Evolutionary conservation across 352 stramenopile genomes (phyloP), one percentile per base, ranked within the genome.

Genomic region (Phytophthora cryptogea): DNA sequence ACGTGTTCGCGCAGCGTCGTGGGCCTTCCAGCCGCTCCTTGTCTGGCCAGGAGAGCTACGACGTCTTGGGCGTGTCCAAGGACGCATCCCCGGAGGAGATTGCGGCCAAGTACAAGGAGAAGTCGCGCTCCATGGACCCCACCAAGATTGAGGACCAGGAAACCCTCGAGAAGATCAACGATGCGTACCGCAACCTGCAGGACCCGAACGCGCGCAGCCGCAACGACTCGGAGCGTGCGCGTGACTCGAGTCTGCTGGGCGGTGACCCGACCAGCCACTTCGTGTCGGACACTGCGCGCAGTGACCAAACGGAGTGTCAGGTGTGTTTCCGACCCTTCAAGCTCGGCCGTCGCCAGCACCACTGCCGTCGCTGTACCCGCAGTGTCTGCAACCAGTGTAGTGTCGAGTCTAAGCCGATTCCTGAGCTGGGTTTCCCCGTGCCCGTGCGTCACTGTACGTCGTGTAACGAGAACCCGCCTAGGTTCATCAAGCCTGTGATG

Each of bases 271-370:
- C 64, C 13, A 72, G 42, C 42, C 70, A 79, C 51, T 88, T 89
- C 28, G 70, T 85, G 11, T 83, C 82, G 14, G 83, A 94, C 69
- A 88, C 83, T 14, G 83, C 83, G 9, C 86, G 86, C 16, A 89
- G 76, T 41, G 86, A 92, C 54, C 86, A 94, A 65, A 94, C 78
- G n/a, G 86, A 94, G 58, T 94, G 86, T 32, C 86, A 94, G 51
- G 83, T 94, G n/a, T 94, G 83, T 43, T 94, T 93, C 72, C 83
- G 86, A 58, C 86, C 83, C 8, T 94, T 94, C 58, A 92, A 92
- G 57, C 80, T 94, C 26, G 83, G 86, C 8, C 79, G 86, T 69
- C 78, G 86, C 3, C 81, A 91, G 60, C 83, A 94, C 53, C 86
- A 94, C 63, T 94, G 86, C 61, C 86, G 83, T 65, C 86, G 86